Base-by-base conservation (phyloP, 2,329 filamentous ascomycete species). In the Chaetomiaceae sp. region DNA sequence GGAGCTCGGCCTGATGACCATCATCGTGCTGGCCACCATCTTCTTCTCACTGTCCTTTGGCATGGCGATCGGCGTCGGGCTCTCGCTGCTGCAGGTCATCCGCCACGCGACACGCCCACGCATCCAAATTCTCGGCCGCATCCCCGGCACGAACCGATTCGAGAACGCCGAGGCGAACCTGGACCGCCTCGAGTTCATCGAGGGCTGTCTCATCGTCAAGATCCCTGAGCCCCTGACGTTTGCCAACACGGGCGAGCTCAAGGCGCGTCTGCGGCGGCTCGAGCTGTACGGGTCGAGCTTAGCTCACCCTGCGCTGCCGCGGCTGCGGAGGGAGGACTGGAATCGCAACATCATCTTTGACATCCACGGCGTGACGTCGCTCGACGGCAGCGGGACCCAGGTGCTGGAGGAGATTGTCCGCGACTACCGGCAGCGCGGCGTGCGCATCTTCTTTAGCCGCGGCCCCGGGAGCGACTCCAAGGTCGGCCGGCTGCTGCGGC, bases 181-280 rank as follows among this genome's bases (percentile, higher is more conserved):
- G 0, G 83, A 87, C 40, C 78, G 80, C 25, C 77, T 97, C 3
- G 92, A 97, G 68, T 91, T 95, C 64, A 81, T 96, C 49, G 91
- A 96, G 60, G 89, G 92, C 15, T 95, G 89, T 56, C 75, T 99
- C 9, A 96, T 99, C 56, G 90, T 97, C 64, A 97, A 97, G 75
- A 97, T 99, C 51, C 92, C 94, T 0, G 94, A 99, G 67, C 94
- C 94, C 0, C 75, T 99, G 47, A 97, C 92, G 0, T 99, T 99
- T 68, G 92, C 92, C 65, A 99, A 99, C 68, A 97, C 94, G 0
- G 94, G 91, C 43, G 89, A 94, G 62, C 75, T 99, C 40, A 95
- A 95, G 70, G 87, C 85, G 48, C 81, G 94, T 4, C 77, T 99
- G 11, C 80, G 88, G 6, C 78, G 94, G 6, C 77, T 99, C 1